Percentiles rank a stretch among this genome's conserved stretches.
Conservation (phyloP, 345 rosid genomes). For the Gossypium arboreum region DNA sequence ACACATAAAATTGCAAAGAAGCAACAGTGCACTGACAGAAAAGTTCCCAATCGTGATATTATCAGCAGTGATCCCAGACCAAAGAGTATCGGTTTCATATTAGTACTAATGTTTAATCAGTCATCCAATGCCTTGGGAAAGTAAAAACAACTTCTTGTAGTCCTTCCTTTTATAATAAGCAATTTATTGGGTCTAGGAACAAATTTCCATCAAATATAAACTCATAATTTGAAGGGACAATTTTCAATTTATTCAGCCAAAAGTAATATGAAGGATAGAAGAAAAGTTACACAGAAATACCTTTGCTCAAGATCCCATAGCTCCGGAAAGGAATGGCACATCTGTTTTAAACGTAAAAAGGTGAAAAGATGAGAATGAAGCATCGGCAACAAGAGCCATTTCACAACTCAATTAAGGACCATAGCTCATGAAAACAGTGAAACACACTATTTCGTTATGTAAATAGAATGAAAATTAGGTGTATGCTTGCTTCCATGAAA, state of each 20-base stretch:
- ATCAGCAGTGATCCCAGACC: not conserved
- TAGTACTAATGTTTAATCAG: not conserved
- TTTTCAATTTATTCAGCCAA: conserved; percentile 2
- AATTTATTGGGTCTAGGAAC: not conserved
- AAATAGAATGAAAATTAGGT: not conserved
- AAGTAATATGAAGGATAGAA: conserved; percentile 13
- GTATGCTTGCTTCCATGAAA: conserved; percentile 15
- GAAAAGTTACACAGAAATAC: conserved; percentile 33
- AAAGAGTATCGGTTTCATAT: not conserved
- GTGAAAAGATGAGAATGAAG: conserved; percentile 12
- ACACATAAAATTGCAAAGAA: not conserved
- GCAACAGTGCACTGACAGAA: not conserved
- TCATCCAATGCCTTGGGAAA: not conserved
- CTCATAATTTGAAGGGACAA: conserved; percentile 6
- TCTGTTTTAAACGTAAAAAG: conserved; percentile 48
- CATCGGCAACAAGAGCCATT: conserved; percentile 8
- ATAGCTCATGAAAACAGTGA: conserved; percentile 1
- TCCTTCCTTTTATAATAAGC: not conserved
- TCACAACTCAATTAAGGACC: conserved; percentile 3
- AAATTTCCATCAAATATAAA: conserved; percentile 8
- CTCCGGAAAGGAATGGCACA: conserved; percentile 79
- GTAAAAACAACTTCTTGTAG: not conserved
- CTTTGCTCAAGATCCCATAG: conserved; percentile 82
- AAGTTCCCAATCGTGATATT: not conserved
- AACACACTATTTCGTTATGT: not conserved